phyloP scores from a whole-genome alignment of 192 early-diverging fungal genomes.

The Coemansia erecta region DNA sequence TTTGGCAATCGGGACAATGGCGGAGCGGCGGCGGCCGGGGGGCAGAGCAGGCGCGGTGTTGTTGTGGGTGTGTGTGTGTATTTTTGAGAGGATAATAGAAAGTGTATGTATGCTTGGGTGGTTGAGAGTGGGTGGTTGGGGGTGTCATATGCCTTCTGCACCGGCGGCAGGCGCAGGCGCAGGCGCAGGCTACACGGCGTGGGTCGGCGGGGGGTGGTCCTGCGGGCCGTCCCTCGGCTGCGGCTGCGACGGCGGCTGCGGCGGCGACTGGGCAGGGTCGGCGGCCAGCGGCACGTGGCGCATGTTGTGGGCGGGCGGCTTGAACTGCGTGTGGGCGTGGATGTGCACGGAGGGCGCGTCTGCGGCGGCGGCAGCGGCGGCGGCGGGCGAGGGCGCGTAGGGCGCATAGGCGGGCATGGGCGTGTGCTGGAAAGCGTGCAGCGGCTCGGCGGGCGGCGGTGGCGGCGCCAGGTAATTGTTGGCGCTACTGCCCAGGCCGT shows the following conservation, averaged over 20 bases:
- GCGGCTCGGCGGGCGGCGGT: slow-evolving; percentile 12
- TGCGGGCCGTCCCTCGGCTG: slow-evolving; percentile 4
- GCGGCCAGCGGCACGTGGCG: slow-evolving; percentile 19
- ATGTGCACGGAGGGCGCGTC: slow-evolving; percentile 20
- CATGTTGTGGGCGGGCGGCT: slow-evolving; percentile 38
- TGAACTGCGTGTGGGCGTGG: slow-evolving; percentile 16
- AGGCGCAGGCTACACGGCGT: slow-evolving; percentile 7
- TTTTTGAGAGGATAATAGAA: too few species aligned
- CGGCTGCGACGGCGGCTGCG: slow-evolving; percentile 3
- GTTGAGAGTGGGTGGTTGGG: neutral
- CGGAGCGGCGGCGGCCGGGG: too few species aligned
- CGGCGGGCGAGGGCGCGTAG: slow-evolving; percentile 4
- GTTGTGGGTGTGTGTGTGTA: too few species aligned
- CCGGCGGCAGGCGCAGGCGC: slow-evolving; percentile 7
- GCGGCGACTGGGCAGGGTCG: neutral
- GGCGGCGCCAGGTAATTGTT: slow-evolving; percentile 19
- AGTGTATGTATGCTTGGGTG: neutral
- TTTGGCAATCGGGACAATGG: too few species aligned
- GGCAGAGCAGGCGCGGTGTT: too few species aligned
- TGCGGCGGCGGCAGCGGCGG: slow-evolving; percentile 19
- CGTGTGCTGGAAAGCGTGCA: neutral
- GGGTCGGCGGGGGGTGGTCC: slow-evolving; percentile 1
- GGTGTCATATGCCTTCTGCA: too few species aligned
- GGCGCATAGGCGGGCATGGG: slow-evolving; percentile 19
- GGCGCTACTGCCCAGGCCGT: slow-evolving; percentile 30